Percentiles rank a stretch among this genome's conserved stretches.
phyloP scores from a whole-genome alignment of 2,329 filamentous ascomycete genomes.

The Pseudocercospora fijiensis region DNA sequence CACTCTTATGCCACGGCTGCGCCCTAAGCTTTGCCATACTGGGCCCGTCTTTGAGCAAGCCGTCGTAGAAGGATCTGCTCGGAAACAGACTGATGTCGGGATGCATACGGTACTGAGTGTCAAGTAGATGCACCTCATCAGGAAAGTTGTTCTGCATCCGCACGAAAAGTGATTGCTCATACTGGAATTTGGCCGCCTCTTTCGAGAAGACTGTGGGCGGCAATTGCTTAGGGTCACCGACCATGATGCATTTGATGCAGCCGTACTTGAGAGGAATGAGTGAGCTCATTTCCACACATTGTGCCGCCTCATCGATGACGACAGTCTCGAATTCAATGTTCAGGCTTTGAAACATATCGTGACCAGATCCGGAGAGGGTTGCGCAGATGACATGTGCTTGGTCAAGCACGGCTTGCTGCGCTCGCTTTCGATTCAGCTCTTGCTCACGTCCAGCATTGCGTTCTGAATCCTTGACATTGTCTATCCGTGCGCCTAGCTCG shows the following conservation, averaged over 20 bases:
- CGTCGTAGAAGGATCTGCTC: constrained; percentile 88
- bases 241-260: constrained; percentile 92
- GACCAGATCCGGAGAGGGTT: constrained; percentile 90
- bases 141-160: constrained; percentile 95
- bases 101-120: constrained; percentile 99
- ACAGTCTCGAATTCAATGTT: constrained; percentile 98
- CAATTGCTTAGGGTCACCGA: constrained; percentile 95
- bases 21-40: constrained; percentile 72
- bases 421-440: constrained; percentile 77
- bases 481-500: constrained; percentile 76
- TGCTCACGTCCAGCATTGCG: constrained; percentile 78
- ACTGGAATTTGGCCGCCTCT: constrained; percentile 86
- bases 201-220: constrained; percentile 94
- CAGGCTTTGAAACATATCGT: constrained; percentile 93
- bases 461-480: constrained; percentile 81
- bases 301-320: constrained; percentile 95
- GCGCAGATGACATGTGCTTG: constrained; percentile 90
- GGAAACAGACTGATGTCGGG: constrained; percentile 92
- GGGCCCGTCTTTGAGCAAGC: constrained; percentile 74
- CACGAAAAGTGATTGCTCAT: constrained; percentile 97
- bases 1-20: constrained; percentile 81
- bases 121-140: constrained; percentile 85
- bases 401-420: constrained; percentile 89
- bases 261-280: constrained; percentile 97
- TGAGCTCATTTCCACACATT: constrained; percentile 95